Percentiles rank a stretch among this genome's conserved stretches.
phyloP scores from a whole-genome alignment of 371 early-diverging fungal species.

The Mucor plumbeus region DNA sequence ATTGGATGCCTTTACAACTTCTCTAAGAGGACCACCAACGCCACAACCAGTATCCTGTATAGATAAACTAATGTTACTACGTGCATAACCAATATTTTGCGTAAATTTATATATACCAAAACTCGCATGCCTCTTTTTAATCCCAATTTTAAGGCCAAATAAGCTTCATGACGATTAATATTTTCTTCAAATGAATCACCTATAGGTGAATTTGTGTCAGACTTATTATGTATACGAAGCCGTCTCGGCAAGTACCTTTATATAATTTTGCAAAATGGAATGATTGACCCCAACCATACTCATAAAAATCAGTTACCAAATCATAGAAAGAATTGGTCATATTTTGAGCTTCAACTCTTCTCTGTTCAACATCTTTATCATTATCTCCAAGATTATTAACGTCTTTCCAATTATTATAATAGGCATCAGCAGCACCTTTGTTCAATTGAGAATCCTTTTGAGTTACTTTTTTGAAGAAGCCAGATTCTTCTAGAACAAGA shows the following conservation, averaged over 20 bases:
- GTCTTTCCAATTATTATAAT: slow-evolving; percentile 48
- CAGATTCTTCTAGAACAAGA: slow-evolving; percentile 40
- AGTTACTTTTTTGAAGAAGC: slow-evolving; percentile 47
- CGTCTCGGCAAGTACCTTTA: slow-evolving; percentile 31
- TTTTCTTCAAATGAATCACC: slow-evolving; percentile 69
- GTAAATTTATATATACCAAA: slow-evolving; percentile 41
- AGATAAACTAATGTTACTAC: no score
- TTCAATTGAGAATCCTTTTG: slow-evolving; percentile 59
- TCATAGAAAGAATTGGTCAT: slow-evolving; percentile 72
- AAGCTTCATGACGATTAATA: slow-evolving; percentile 80
- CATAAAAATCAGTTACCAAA: slow-evolving; percentile 68
- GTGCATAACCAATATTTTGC: no score
- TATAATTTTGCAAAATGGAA: slow-evolving; percentile 77
- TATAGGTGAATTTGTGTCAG: not conserved
- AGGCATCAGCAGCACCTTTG: slow-evolving; percentile 44
- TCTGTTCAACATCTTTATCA: slow-evolving; percentile 35
- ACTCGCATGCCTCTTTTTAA: slow-evolving; percentile 66
- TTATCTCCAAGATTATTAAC: slow-evolving; percentile 35
- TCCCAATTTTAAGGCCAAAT: slow-evolving; percentile 68
- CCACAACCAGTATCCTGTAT: slow-evolving; percentile 78
- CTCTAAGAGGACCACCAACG: slow-evolving; percentile 82
- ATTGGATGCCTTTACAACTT: slow-evolving; percentile 74
- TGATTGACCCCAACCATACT: slow-evolving; percentile 75
- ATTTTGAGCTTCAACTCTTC: slow-evolving; percentile 56
- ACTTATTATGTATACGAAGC: not conserved